Base-by-base conservation (phyloP, 768 basidiomycete genomes). In the Fomitopsis pulvina region DNA sequence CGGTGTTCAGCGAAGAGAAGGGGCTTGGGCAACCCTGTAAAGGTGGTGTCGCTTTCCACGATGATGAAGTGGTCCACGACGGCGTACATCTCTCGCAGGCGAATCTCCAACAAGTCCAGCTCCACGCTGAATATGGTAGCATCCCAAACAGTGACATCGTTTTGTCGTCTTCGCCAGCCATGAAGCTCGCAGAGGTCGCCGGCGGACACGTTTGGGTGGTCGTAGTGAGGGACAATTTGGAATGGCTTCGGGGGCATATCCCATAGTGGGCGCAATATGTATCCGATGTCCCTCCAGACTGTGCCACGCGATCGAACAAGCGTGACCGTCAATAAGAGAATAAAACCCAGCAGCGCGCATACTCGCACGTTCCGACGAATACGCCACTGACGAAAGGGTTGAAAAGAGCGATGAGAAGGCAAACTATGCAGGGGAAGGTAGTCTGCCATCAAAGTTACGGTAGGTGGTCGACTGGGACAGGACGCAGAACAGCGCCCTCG, bases 91-190 rank as follows among this genome's bases (percentile, higher is more conserved):
- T 85, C 83, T 63, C 80, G 68, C 66, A 83, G 64, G 20, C 83
- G 74, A 47, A 83, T 75, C 60, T 83, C 81, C 43, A 83, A 61
- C 24, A 85, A 66, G 58, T 83, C 83, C 27, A 83, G 65, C 58
- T 85, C 81, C 51, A 72, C 79, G 68, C 75, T 78, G 71, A 83
- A 76, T 47, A 85, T 66, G 38, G 82, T 72, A 3, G 80, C 78
- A 56, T 83, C 81, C 66, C 73, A 75, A 40, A 78, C 57, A 26
- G 66, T 64, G 39, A 57, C 60, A 12, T 26, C 12, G 26, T 52
- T 41, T 34, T 57, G 53, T 39, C 79, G 68, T 47, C 62, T 47
- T n/a, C 63, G 52, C 79, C 80, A 85, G 20, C 76, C 75, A 52
- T 85, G 82, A 11, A 82, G 61, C 32, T 58, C 48, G 62, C 81